Conservation (phyloP, 768 basidiomycete species). For the Mycena epipterygia region DNA sequence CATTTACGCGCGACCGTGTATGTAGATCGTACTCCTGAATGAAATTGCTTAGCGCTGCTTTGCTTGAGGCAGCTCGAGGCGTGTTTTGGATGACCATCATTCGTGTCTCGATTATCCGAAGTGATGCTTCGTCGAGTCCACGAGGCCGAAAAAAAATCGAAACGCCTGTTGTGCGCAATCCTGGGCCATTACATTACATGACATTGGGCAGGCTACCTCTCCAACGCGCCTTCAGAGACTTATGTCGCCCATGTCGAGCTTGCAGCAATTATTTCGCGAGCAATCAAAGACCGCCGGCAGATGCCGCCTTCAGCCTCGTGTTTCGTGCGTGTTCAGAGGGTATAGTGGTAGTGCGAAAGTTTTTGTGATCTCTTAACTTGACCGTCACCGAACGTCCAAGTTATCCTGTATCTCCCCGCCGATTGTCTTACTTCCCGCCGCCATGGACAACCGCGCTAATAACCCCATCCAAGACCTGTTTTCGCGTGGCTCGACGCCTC, state of each 20-base stretch:
- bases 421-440: conserved; percentile 30
- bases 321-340: conserved; percentile 54
- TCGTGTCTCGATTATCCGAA: too few species aligned
- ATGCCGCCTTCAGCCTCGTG: conserved; percentile 61
- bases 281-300: neutral
- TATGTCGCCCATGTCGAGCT: neutral
- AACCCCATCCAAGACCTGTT: conserved; percentile 59
- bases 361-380: conserved; percentile 22
- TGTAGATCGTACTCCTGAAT: conserved; percentile 2
- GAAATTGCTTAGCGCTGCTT: too few species aligned
- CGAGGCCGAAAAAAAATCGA: too few species aligned
- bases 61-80: too few species aligned
- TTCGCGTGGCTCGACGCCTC: conserved; percentile 68
- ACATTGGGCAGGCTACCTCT: too few species aligned
- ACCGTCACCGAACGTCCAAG: conserved; percentile 14
- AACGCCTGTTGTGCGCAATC: too few species aligned
- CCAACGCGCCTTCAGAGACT: neutral
- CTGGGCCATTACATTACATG: too few species aligned
- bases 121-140: too few species aligned
- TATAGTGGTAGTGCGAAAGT: conserved; percentile 38
- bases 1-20: conserved; percentile 9
- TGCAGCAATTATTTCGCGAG: neutral
- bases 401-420: conserved; percentile 24
- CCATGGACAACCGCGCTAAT: conserved; percentile 60
- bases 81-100: too few species aligned